Conservation (phyloP, 352 stramenopile species). For the Globisporangium recalcitrans region DNA sequence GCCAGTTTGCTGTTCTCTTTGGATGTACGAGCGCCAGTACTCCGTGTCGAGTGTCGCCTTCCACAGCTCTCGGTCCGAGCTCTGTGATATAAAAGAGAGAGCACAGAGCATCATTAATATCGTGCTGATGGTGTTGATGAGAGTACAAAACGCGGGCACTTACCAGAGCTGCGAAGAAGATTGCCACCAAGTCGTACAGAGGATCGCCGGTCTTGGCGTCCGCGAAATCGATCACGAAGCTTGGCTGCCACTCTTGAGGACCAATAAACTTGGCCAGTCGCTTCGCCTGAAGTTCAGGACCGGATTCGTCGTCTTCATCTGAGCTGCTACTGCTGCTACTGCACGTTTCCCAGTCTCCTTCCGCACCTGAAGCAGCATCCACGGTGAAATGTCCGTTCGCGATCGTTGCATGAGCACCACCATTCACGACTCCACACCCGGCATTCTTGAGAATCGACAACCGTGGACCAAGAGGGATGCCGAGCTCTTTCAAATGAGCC, state of each 20-base stretch:
- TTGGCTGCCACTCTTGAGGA: conserved; percentile 46
- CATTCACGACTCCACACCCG: conserved; percentile 16
- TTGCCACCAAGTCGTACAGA: conserved; percentile 78
- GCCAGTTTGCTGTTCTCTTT: conserved; percentile 24
- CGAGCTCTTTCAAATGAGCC: conserved; percentile 47
- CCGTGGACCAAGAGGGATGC: conserved; percentile 53
- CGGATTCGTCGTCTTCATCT: conserved; percentile 27
- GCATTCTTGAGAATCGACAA: conserved; percentile 45
- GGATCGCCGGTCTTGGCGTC: conserved; percentile 84
- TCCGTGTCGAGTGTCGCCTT: conserved; percentile 42
- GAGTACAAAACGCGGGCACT: conserved; percentile 11
- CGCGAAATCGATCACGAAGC: conserved; percentile 82
- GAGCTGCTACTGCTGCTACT: conserved; percentile 50
- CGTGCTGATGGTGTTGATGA: no score
- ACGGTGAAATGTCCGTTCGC: conserved; percentile 2
- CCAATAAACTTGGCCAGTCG: conserved; percentile 49
- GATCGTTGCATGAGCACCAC: conserved; percentile 10
- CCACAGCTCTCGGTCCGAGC: conserved; percentile 62
- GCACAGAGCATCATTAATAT: background rate
- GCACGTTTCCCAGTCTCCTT: conserved; percentile 47
- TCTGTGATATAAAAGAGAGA: conserved; percentile 30
- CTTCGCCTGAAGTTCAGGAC: conserved; percentile 27
- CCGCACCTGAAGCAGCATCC: no score
- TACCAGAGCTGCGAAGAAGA: conserved; percentile 80
- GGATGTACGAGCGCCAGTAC: conserved; percentile 76